phyloP scores from a whole-genome alignment of 2,329 filamentous ascomycete species.

The Pestalotiopsis fici region DNA sequence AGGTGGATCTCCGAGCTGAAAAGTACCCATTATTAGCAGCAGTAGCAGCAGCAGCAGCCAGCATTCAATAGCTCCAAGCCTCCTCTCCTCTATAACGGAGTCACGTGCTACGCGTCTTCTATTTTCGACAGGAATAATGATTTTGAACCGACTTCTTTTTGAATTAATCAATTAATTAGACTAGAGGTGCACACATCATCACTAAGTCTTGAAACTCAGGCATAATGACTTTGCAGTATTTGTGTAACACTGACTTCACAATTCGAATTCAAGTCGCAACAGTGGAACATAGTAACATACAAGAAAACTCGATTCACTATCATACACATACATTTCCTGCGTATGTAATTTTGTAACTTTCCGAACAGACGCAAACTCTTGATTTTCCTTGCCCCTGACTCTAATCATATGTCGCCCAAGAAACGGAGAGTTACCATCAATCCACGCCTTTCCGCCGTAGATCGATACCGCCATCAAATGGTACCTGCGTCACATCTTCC shows the following conservation, averaged over 20 bases:
- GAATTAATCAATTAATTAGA: too few species aligned
- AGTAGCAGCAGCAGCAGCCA: too few species aligned
- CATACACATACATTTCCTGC: constrained; percentile 10
- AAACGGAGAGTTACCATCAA: constrained; percentile 5
- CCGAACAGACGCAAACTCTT: not conserved
- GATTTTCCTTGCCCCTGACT: constrained; percentile 1
- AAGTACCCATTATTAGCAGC: not conserved
- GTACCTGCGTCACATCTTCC: not conserved
- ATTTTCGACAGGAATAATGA: too few species aligned
- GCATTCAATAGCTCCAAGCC: not conserved
- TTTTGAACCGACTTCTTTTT: too few species aligned
- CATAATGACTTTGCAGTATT: too few species aligned
- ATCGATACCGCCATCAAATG: not conserved
- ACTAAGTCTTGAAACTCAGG: too few species aligned
- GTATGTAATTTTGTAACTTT: constrained; percentile 1
- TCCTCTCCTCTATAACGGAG: not conserved
- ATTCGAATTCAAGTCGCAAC: not conserved
- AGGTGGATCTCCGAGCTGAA: constrained; percentile 8
- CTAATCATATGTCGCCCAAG: not conserved
- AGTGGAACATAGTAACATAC: not conserved
- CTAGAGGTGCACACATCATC: not conserved
- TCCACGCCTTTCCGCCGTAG: not conserved
- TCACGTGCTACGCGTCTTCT: not conserved
- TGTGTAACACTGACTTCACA: not conserved
- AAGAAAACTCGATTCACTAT: constrained; percentile 8